Conservation (phyloP, 805 yeast species). For the Clavispora carvajalis region DNA sequence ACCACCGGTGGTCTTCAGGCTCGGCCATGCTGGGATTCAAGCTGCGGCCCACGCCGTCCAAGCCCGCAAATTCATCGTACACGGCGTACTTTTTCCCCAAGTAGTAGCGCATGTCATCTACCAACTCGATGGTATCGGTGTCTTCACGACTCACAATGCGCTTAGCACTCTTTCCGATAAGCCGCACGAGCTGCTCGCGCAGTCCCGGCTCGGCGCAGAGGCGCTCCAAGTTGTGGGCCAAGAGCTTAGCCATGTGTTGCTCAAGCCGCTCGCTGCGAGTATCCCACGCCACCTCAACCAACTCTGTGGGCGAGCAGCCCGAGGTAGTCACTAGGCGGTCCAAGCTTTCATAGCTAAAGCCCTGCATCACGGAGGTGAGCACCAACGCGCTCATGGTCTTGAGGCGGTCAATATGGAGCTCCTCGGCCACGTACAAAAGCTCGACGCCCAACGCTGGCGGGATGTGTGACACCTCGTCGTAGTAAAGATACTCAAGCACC, state of each 20-base stretch:
- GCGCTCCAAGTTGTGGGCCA: slow-evolving; percentile 45
- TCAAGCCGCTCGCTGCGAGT: slow-evolving; percentile 62
- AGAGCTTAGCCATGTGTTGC: slow-evolving; percentile 50
- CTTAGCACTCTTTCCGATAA: slow-evolving; percentile 43
- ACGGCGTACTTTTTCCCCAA: slow-evolving; percentile 37
- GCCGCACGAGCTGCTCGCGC: slow-evolving; percentile 11
- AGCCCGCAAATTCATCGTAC: slow-evolving; percentile 21
- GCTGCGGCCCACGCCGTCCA: slow-evolving; percentile 10
- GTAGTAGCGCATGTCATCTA: slow-evolving; percentile 72
- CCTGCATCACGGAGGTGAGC: slow-evolving; percentile 28
- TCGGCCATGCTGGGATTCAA: slow-evolving; percentile 1
- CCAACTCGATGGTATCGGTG: slow-evolving; percentile 72
- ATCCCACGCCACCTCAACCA: slow-evolving; percentile 63
- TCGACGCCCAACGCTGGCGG: slow-evolving; percentile 50
- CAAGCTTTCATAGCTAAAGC: slow-evolving; percentile 17
- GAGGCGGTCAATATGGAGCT: slow-evolving; percentile 53
- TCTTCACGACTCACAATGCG: slow-evolving; percentile 60
- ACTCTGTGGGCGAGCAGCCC: slow-evolving; percentile 46
- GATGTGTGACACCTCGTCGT: slow-evolving; percentile 47
- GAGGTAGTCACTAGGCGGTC: slow-evolving; percentile 13
- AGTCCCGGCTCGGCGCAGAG: slow-evolving; percentile 31
- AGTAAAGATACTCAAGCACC: slow-evolving; percentile 52
- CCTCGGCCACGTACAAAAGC: slow-evolving; percentile 54
- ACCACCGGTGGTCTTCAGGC: slow-evolving; percentile 1
- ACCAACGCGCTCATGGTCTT: slow-evolving; percentile 58